Evolutionary conservation across 202 grass and related monocot genomes (phyloP).

Genomic region (Thinopyrum obtusiflorum): DNA sequence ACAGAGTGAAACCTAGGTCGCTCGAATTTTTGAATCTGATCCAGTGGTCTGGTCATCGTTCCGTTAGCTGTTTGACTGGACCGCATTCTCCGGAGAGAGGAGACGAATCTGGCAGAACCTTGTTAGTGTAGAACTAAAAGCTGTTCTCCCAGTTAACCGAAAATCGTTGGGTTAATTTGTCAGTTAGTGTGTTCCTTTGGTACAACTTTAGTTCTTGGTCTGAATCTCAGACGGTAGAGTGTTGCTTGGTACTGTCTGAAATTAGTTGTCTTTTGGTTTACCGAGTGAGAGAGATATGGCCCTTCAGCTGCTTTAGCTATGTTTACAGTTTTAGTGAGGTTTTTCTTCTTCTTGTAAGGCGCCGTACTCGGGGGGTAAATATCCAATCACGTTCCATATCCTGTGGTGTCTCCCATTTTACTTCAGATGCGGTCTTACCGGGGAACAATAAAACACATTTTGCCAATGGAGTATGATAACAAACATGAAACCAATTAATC

Average conservation of each 20-base stretch:
- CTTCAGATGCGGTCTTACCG: neutral
- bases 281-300: neutral
- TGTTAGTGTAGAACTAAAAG: too few species aligned
- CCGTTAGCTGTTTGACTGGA: neutral
- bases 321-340: too few species aligned
- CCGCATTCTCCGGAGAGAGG: too few species aligned
- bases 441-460: neutral
- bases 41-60: neutral
- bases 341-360: too few species aligned
- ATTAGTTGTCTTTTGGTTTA: neutral
- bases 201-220: neutral
- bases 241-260: neutral
- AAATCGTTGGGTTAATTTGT: neutral
- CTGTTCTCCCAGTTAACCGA: constrained; percentile 19
- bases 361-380: too few species aligned
- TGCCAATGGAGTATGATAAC: neutral
- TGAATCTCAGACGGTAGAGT: neutral
- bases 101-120: too few species aligned
- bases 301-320: neutral
- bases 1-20: neutral
- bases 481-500: neutral
- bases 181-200: neutral
- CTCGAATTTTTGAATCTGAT: neutral
- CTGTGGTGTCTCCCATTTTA: neutral
- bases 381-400: too few species aligned